Conservation (phyloP, 345 rosid genomes). For the Physaria fendleri region DNA sequence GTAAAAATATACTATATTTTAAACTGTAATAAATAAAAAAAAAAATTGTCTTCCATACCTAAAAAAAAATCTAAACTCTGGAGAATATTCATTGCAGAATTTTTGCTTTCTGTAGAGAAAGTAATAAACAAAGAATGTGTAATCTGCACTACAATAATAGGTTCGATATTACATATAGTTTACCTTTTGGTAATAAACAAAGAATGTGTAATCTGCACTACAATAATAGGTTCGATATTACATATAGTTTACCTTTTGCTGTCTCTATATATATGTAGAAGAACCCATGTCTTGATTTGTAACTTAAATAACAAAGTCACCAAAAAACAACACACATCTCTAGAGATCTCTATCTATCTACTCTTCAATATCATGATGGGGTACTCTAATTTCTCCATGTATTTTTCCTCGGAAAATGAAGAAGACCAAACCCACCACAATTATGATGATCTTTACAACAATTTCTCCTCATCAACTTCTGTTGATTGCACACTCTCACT, state of each 20-base stretch:
- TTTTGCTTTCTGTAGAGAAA: conserved; percentile 26
- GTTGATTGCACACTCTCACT: conserved; percentile 85
- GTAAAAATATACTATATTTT: no score
- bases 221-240: conserved; percentile 19
- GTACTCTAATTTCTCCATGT: conserved; percentile 32
- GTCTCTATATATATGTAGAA: conserved; percentile 23
- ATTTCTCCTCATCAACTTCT: conserved; percentile 42
- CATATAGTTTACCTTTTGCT: conserved; percentile 15
- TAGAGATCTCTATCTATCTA: neutral
- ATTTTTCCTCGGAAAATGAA: conserved; percentile 24
- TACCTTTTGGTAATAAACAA: conserved; percentile 24
- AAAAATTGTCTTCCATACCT: conserved; percentile 2
- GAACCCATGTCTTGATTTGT: neutral
- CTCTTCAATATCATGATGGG: conserved; percentile 15
- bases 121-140: conserved; percentile 23
- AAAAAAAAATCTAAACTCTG: neutral
- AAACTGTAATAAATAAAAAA: no score
- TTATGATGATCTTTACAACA: conserved; percentile 20
- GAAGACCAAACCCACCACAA: conserved; percentile 21
- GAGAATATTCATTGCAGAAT: conserved; percentile 27
- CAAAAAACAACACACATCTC: neutral
- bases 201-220: conserved; percentile 24
- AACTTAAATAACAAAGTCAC: conserved; percentile 11
- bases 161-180: conserved; percentile 16
- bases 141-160: conserved; percentile 17